Evolutionary conservation across 345 rosid species (phyloP), one percentile per base, ranked within the genome.

Genomic region (Euclidium syriacum): DNA sequence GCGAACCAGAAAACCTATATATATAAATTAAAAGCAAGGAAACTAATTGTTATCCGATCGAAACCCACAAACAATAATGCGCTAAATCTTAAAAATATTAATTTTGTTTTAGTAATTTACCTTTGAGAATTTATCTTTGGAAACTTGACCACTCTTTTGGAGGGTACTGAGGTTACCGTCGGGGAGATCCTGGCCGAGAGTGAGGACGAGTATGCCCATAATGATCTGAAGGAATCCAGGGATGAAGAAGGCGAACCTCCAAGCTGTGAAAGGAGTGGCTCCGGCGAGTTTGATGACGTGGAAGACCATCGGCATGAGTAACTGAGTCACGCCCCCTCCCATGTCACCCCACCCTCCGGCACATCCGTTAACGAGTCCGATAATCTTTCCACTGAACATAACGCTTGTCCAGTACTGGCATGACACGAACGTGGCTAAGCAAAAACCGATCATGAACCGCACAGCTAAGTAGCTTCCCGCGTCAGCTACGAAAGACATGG

Each of bases 301-400:
- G 58, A 68, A 87, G 18, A 86, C 86, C 12, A 87, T 7, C 2
- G 98, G 96, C 98, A 91, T 85, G 25, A 87, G 18, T 1, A 91
- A 75, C 64, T 87, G 98, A 53, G 98, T 91, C 19, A 83, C 89
- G 0, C 94, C 96, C 0, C 98, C 96, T 0, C 98, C 98, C 96
- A 87, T 85, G 34, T 85, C 85, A 3, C 98, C 98, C 98, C 98
- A 91, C 0, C 94, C 96, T 3, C 88, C 94, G 0, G 98, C 95
- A 1, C 90, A 83, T 19, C 98, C 96, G 6, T 91, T 91, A 7
- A 80, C 98, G 2, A 82, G 79, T 4, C 98, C 96, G 0, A 87
- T 84, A 30, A 91, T 87, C 74, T 81, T 82, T 39, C 91, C 79
- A 42, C 76, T 87, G 67, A 87, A 91, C 98, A 91, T 87, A 5